Conservation (phyloP, 768 basidiomycete species). For the Macrocybe gigantea region DNA sequence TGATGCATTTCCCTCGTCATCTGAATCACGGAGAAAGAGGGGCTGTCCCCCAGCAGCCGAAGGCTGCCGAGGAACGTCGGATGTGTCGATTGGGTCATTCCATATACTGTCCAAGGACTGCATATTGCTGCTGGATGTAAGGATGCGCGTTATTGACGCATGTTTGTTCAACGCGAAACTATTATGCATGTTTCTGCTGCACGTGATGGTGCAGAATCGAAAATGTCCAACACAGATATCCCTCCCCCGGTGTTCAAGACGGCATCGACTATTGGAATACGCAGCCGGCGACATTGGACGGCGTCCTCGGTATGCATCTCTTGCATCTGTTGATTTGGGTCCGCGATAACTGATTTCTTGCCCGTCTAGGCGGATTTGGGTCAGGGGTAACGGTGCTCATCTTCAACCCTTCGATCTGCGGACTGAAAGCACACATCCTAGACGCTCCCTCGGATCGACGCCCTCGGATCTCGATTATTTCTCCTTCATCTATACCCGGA, state of each 20-base stretch:
- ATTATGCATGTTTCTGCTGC: neutral
- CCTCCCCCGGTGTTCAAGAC: constrained; percentile 56
- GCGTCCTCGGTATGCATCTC: constrained; percentile 65
- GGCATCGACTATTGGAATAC: constrained; percentile 85
- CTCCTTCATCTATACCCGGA: constrained; percentile 77
- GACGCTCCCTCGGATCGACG: constrained; percentile 87
- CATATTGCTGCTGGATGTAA: constrained; percentile 13
- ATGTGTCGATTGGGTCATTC: constrained; percentile 42
- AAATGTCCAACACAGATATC: constrained; percentile 10
- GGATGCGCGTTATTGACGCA: constrained; percentile 34
- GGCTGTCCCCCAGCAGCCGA: constrained; percentile 24
- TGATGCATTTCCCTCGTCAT: constrained; percentile 32
- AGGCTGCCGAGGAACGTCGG: constrained; percentile 4
- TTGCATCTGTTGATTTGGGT: constrained; percentile 9
- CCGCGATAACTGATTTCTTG: neutral
- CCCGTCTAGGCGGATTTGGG: constrained; percentile 31
- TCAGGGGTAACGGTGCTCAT: constrained; percentile 40
- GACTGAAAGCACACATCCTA: constrained; percentile 22
- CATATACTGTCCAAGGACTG: constrained; percentile 52
- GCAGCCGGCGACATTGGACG: constrained; percentile 78
- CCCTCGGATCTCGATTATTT: constrained; percentile 85
- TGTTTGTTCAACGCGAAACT: constrained; percentile 28
- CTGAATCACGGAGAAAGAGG: constrained; percentile 58
- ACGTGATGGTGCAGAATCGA: constrained; percentile 2
- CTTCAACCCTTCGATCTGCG: constrained; percentile 6